Evolutionary conservation across 495 filamentous ascomycete genomes (phyloP).

Genomic region (Corynascus novoguineensis): DNA sequence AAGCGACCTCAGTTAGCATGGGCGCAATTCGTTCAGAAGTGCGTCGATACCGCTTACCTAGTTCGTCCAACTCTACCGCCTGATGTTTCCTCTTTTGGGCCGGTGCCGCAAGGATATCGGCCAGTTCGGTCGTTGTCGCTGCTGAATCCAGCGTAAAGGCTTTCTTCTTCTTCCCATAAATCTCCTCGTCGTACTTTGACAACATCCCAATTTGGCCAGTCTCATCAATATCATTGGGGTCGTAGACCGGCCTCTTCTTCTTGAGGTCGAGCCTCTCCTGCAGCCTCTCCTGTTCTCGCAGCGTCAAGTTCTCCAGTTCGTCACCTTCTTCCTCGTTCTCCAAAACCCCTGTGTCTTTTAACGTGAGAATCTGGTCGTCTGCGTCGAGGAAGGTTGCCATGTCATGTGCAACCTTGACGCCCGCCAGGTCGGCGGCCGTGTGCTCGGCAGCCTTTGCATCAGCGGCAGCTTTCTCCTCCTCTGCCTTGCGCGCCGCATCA

Average conservation of each 20-base stretch:
- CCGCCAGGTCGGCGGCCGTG: slow-evolving; percentile 76
- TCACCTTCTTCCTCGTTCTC: slow-evolving; percentile 87
- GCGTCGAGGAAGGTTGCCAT: slow-evolving; percentile 68
- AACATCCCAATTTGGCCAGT: slow-evolving; percentile 62
- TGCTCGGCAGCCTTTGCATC: slow-evolving; percentile 54
- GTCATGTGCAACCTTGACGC: slow-evolving; percentile 87
- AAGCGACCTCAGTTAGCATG: slow-evolving; percentile 33
- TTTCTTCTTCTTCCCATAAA: slow-evolving; percentile 86
- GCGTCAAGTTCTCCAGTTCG: slow-evolving; percentile 77
- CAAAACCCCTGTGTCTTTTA: slow-evolving; percentile 84
- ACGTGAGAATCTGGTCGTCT: slow-evolving; percentile 78
- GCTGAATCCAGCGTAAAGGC: slow-evolving; percentile 76
- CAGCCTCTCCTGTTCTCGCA: slow-evolving; percentile 73
- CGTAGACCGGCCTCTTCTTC: slow-evolving; percentile 87
- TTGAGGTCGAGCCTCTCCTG: slow-evolving; percentile 75
- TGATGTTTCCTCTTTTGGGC: slow-evolving; percentile 60
- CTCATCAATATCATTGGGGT: slow-evolving; percentile 70
- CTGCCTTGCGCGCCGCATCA: slow-evolving; percentile 65
- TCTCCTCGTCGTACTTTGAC: slow-evolving; percentile 91
- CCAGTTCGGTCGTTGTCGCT: slow-evolving; percentile 60
- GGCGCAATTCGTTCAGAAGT: not conserved
- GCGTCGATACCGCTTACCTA: slow-evolving; percentile 37
- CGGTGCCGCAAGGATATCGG: slow-evolving; percentile 51
- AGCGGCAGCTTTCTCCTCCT: slow-evolving; percentile 61
- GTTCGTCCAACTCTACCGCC: slow-evolving; percentile 69